phyloP scores from a whole-genome alignment of 2,329 filamentous ascomycete genomes.

The Uncinocarpus reesii region DNA sequence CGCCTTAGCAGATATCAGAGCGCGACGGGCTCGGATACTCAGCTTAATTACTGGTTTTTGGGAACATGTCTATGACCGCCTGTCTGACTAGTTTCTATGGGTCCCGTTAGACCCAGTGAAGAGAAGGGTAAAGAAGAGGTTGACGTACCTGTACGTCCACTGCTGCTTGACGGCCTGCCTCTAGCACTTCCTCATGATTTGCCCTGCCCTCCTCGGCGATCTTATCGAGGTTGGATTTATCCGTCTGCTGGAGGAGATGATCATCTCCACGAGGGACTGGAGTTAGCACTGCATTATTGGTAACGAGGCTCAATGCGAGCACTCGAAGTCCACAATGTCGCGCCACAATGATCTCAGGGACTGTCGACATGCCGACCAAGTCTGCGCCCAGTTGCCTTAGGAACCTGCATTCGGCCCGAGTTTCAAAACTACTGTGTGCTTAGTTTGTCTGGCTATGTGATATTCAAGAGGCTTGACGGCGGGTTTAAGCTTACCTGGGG shows the following conservation, averaged over 20 bases:
- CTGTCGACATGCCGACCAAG: constrained; percentile 61
- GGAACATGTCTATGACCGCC: constrained; percentile 23
- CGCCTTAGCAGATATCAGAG: neutral
- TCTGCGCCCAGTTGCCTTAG: constrained; percentile 53
- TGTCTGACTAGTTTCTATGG: constrained; percentile 30
- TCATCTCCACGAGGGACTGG: constrained; percentile 51
- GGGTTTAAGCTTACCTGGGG: constrained; percentile 43
- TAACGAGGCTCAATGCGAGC: constrained; percentile 56
- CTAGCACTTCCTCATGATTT: constrained; percentile 55
- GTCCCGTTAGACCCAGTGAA: constrained; percentile 11
- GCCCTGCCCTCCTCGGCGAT: constrained; percentile 51
- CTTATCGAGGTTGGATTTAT: constrained; percentile 42
- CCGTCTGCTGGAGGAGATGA: constrained; percentile 42
- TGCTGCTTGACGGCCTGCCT: constrained; percentile 50
- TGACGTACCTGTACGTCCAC: constrained; percentile 50
- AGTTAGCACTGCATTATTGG: constrained; percentile 53
- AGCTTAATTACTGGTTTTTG: neutral
- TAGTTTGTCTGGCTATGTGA: neutral
- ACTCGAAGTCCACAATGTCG: constrained; percentile 54
- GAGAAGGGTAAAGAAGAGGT: constrained; percentile 4
- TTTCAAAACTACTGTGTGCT: constrained; percentile 45
- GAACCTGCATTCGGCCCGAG: constrained; percentile 55
- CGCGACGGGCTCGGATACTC: too few relatives aligned
- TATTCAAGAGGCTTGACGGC: too few relatives aligned
- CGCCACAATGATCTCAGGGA: constrained; percentile 57